A percentile compares a stretch with the other conserved stretches of the same genome.
Conservation (phyloP, 1,284 basidiomycete genomes). For the Cutaneotrichosporon cutaneum region DNA sequence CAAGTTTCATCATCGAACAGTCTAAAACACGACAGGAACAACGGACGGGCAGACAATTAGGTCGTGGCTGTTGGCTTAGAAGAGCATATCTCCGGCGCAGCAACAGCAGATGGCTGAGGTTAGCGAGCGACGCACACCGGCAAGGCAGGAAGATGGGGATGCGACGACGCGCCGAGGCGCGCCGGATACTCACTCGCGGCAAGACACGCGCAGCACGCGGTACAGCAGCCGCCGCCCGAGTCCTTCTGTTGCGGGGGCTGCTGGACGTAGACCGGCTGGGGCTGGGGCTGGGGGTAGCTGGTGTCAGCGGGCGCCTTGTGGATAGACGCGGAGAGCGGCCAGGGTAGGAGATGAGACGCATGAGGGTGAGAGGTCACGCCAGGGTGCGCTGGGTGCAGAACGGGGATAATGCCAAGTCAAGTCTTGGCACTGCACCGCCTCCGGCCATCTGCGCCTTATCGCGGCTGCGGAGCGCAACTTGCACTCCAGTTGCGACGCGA, state of each 20-base stretch:
- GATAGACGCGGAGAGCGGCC: background rate
- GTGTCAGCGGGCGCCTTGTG: conserved; percentile 13
- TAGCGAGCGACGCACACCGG: conserved; percentile 8
- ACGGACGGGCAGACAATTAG: background rate
- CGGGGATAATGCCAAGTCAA: background rate
- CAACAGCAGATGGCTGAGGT: conserved; percentile 43
- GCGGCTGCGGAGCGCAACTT: too few species aligned
- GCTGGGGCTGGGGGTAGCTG: conserved; percentile 48
- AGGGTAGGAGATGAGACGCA: background rate
- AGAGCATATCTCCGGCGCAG: conserved; percentile 35
- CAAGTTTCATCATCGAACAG: background rate
- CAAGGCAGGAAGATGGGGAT: background rate
- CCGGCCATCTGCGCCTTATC: background rate
- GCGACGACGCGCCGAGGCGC: background rate
- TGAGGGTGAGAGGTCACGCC: background rate
- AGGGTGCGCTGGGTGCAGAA: too few species aligned
- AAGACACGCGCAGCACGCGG: conserved; percentile 38
- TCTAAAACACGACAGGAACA: background rate
- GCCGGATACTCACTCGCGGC: conserved; percentile 33
- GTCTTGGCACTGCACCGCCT: background rate
- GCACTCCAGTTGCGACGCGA: background rate
- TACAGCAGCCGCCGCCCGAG: conserved; percentile 30
- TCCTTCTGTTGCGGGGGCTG: conserved; percentile 30
- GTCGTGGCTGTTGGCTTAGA: background rate
- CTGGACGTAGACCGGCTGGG: conserved; percentile 49